These are phyloP conservation scores for Phaffia tasmanica DNA, from an alignment of 768 basidiomycete genomes.

Conservation along the genomic window DNA sequence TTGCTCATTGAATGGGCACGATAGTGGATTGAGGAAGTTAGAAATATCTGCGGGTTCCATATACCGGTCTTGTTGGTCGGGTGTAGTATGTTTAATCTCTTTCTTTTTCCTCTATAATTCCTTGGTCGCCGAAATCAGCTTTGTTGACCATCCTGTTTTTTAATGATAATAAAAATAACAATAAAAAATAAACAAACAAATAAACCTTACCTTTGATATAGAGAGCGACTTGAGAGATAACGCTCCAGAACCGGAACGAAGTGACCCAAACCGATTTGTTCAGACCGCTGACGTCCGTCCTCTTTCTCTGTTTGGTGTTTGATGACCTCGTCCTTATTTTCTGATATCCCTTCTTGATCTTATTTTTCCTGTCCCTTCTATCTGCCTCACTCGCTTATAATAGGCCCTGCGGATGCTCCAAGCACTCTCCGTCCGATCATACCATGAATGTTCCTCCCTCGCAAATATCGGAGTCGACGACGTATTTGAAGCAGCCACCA, in stretches of 20 bases:
- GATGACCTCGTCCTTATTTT: constrained; percentile 38
- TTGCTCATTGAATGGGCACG: background rate
- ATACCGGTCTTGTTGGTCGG: constrained; percentile 84
- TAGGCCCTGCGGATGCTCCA: constrained; percentile 16
- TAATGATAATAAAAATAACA: background rate
- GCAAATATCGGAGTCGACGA: constrained; percentile 66
- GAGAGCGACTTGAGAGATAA: constrained; percentile 74
- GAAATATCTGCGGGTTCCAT: constrained; percentile 81
- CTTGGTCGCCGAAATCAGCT: background rate
- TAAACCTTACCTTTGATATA: constrained; percentile 47
- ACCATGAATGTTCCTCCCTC: constrained; percentile 74
- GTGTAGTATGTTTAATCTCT: background rate
- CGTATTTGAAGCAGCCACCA: constrained; percentile 91
- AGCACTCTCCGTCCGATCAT: constrained; percentile 19
- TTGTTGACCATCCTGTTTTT: background rate
- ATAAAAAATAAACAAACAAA: no score
- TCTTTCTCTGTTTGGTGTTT: background rate
- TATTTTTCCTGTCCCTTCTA: background rate
- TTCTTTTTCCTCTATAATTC: no score
- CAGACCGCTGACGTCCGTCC: constrained; percentile 37
- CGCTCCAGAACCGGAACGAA: constrained; percentile 33
- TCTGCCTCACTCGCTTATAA: background rate
- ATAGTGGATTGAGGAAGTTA: constrained; percentile 97
- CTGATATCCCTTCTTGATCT: constrained; percentile 33
- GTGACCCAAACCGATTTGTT: constrained; percentile 34